phyloP scores from a whole-genome alignment of 2,329 filamentous ascomycete genomes.

The Eurotiales sp. region DNA sequence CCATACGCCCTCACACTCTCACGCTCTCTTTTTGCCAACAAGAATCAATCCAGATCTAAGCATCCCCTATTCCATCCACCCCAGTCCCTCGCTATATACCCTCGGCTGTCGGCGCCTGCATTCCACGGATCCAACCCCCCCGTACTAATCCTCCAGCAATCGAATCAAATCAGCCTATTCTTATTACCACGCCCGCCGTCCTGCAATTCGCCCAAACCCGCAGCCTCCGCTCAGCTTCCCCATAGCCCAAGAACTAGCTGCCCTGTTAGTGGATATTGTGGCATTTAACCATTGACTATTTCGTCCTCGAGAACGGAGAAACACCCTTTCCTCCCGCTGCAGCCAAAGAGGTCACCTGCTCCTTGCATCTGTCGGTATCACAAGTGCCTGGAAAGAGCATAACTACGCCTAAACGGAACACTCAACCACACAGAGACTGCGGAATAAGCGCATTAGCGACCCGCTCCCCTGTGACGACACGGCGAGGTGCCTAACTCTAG shows the following conservation, averaged over 20 bases:
- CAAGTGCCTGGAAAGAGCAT: conserved; percentile 15
- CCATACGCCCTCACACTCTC: no score
- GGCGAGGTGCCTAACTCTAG: not conserved
- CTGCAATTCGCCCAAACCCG: not conserved
- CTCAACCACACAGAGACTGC: conserved; percentile 1
- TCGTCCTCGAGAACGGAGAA: conserved; percentile 19
- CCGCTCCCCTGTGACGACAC: conserved; percentile 12
- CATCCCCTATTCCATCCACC: not conserved
- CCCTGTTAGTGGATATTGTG: conserved; percentile 10
- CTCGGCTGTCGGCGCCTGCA: not conserved
- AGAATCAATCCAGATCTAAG: no score
- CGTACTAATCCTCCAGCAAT: not conserved
- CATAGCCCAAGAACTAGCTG: not conserved
- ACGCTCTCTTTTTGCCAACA: no score
- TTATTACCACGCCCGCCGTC: no score
- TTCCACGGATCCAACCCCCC: not conserved
- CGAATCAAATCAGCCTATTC: not conserved
- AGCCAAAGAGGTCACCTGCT: conserved; percentile 13
- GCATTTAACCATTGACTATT: no score
- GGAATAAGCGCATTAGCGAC: conserved; percentile 1
- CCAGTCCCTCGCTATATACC: no score
- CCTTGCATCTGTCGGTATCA: conserved; percentile 16
- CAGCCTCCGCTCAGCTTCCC: not conserved
- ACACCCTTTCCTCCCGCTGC: no score
- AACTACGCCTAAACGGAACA: not conserved